Evolutionary conservation across 176 grass and related monocot species (phyloP).

Genomic region (Juncus effusus): DNA sequence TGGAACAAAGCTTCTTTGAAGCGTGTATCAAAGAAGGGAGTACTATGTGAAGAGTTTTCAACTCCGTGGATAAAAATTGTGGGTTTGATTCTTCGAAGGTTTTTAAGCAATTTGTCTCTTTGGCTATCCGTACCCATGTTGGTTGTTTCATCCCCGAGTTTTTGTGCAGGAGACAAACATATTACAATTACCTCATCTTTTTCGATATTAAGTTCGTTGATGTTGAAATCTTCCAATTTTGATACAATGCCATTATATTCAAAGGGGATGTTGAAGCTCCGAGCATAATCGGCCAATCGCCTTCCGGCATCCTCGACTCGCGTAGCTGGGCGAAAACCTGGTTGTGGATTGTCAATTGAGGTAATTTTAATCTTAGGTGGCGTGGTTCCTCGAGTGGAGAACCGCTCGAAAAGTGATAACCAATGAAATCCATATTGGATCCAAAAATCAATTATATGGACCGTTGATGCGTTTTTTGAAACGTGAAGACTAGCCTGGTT

Average conservation of each 20-base stretch:
- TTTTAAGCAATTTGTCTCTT: constrained; percentile 33
- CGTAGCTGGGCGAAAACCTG: constrained; percentile 47
- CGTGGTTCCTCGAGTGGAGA: constrained; percentile 29
- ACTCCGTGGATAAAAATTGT: constrained; percentile 34
- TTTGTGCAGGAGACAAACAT: constrained; percentile 23
- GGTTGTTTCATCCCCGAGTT: constrained; percentile 34
- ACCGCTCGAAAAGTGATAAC: constrained; percentile 51
- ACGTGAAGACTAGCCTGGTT: constrained; percentile 48
- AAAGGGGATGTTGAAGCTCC: constrained; percentile 52
- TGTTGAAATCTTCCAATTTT: constrained; percentile 38
- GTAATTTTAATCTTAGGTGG: constrained; percentile 54
- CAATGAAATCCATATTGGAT: constrained; percentile 69
- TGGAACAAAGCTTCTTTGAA: constrained; percentile 42
- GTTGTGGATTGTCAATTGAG: constrained; percentile 46
- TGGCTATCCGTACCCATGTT: constrained; percentile 29
- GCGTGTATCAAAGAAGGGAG: constrained; percentile 42
- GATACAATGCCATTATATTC: constrained; percentile 42
- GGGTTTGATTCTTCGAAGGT: constrained; percentile 33
- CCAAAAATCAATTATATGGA: constrained; percentile 77
- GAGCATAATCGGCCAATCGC: constrained; percentile 52
- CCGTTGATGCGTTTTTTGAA: constrained; percentile 28
- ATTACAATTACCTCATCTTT: constrained; percentile 39
- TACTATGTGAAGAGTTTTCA: constrained; percentile 29
- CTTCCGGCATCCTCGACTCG: constrained; percentile 25
- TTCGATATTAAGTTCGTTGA: constrained; percentile 36